These are phyloP conservation scores for Osmozyma mogii DNA, from an alignment of 805 yeast species.

Conservation along the genomic window DNA sequence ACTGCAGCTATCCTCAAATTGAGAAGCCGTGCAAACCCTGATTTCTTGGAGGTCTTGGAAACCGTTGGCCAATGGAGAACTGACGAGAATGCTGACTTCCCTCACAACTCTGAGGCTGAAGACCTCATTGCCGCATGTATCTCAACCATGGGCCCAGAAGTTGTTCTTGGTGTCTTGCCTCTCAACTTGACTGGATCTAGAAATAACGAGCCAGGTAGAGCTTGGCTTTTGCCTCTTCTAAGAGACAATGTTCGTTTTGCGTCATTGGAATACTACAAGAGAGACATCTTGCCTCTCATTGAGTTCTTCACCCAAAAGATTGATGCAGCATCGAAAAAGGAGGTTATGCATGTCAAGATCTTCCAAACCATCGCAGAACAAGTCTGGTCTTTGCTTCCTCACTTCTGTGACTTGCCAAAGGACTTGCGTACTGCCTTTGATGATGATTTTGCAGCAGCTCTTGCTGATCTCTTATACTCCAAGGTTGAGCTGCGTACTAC, in stretches of 20 bases:
- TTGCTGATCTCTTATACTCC: slow-evolving; percentile 69
- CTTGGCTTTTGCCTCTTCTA: slow-evolving; percentile 88
- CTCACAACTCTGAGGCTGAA: slow-evolving; percentile 69
- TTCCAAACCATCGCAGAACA: slow-evolving; percentile 84
- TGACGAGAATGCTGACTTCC: slow-evolving; percentile 60
- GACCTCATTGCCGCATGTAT: slow-evolving; percentile 73
- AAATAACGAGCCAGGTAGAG: slow-evolving; percentile 63
- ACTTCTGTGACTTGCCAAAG: slow-evolving; percentile 77
- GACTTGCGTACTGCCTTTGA: slow-evolving; percentile 62
- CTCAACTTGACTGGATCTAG: slow-evolving; percentile 57
- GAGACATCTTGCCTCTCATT: slow-evolving; percentile 59
- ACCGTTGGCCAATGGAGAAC: slow-evolving; percentile 84
- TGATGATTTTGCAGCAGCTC: slow-evolving; percentile 67
- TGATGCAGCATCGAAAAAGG: slow-evolving; percentile 34
- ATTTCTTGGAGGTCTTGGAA: slow-evolving; percentile 55
- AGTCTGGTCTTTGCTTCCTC: slow-evolving; percentile 86
- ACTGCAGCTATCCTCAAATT: slow-evolving; percentile 56
- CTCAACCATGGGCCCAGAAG: slow-evolving; percentile 78
- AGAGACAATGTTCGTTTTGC: slow-evolving; percentile 81
- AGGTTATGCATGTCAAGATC: slow-evolving; percentile 66
- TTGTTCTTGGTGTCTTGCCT: slow-evolving; percentile 67
- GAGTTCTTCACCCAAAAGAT: slow-evolving; percentile 46
- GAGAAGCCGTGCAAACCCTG: slow-evolving; percentile 61
- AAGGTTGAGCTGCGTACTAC: slow-evolving; percentile 67
- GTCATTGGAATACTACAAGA: slow-evolving; percentile 52